Evolutionary conservation across 139 green algal species (phyloP).

Genomic region (Dunaliella primolecta): DNA sequence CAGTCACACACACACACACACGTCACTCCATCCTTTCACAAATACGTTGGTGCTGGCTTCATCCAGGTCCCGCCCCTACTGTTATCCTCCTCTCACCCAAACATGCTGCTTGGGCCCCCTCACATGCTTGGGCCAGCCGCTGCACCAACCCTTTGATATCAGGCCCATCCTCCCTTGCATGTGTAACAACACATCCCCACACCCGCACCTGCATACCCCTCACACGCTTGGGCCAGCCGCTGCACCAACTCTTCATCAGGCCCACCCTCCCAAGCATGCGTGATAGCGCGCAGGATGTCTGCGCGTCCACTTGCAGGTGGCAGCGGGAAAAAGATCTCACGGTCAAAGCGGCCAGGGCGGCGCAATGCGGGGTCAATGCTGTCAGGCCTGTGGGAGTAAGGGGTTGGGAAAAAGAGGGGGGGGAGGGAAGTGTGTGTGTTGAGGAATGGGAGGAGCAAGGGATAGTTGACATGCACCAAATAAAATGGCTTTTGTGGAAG

Average conservation of each 20-base stretch:
- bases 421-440: not conserved
- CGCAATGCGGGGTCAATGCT: conserved; percentile 70
- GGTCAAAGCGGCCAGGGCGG: conserved; percentile 71
- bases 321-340: conserved; percentile 59
- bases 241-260: conserved; percentile 28
- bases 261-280: conserved; percentile 34
- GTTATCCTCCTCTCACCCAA: not conserved
- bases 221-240: not conserved
- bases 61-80: too few species aligned
- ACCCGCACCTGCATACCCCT: conserved; percentile 16
- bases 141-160: conserved; percentile 21
- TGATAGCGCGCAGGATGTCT: conserved; percentile 48
- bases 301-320: conserved; percentile 32
- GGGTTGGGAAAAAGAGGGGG: not conserved
- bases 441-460: too few species aligned
- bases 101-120: not conserved
- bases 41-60: too few species aligned
- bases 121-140: not conserved
- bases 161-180: conserved; percentile 38
- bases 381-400: conserved; percentile 48
- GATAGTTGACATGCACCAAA: not conserved
- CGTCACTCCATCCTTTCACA: too few species aligned
- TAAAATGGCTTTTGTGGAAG: not conserved
- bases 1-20: not conserved
- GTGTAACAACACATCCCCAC: conserved; percentile 19